Percentiles rank a stretch among this genome's conserved stretches.
Conservation (phyloP, 2,329 filamentous ascomycete species). For the Calonectria hongkongensis region DNA sequence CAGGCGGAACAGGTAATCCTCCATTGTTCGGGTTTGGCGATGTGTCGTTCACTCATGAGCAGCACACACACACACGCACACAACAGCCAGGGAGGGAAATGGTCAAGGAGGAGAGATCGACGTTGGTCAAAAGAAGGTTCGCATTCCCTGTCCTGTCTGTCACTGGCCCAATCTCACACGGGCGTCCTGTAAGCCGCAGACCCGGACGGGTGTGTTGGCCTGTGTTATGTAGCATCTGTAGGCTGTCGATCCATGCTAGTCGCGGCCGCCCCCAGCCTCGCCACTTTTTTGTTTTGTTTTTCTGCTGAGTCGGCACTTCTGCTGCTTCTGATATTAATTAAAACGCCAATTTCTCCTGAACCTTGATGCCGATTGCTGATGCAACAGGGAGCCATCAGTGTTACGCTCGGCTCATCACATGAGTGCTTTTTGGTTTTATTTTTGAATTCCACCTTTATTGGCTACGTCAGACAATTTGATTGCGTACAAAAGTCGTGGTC, state of each 20-base stretch:
- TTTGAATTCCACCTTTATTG: background rate
- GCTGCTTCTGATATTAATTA: constrained; percentile 3
- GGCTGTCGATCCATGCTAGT: constrained; percentile 16
- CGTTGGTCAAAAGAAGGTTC: constrained; percentile 24
- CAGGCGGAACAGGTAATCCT: constrained; percentile 74
- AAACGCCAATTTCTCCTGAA: constrained; percentile 21
- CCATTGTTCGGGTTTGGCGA: constrained; percentile 63
- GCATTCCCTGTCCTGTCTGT: constrained; percentile 6
- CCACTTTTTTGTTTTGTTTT: constrained; percentile 22
- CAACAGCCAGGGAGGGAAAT: constrained; percentile 1
- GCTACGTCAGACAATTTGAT: background rate
- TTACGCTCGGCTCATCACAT: background rate
- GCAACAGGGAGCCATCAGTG: background rate
- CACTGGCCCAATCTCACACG: constrained; percentile 25
- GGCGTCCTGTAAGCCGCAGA: constrained; percentile 5
- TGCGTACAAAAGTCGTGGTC: background rate
- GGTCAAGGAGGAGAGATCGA: constrained; percentile 21
- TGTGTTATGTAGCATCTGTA: constrained; percentile 24
- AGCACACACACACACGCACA: background rate
- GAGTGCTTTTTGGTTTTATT: background rate
- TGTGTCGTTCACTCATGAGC: background rate
- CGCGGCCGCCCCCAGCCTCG: constrained; percentile 31
- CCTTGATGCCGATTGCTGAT: background rate
- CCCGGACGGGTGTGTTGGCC: background rate
- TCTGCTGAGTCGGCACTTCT: background rate